Conservation (phyloP, 331 rosid genomes). For the Phaseolus coccineus region DNA sequence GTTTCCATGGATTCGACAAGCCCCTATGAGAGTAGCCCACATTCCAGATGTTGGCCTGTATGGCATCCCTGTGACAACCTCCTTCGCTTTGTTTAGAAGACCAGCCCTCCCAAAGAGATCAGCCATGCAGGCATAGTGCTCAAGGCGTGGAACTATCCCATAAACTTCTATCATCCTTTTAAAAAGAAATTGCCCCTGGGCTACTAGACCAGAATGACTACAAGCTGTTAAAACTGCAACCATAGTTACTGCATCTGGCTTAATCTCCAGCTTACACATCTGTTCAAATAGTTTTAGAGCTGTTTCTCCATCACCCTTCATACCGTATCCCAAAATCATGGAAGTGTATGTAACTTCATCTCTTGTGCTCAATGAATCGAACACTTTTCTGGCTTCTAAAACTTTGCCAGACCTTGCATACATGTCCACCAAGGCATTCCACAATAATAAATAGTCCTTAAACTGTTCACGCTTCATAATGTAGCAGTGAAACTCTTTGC, state of each 20-base stretch:
- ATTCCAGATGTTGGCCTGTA: conserved; percentile 81
- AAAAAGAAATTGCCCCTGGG: conserved; percentile 63
- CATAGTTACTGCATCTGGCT: conserved; percentile 88
- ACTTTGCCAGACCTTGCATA: conserved; percentile 87
- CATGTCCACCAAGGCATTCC: conserved; percentile 94
- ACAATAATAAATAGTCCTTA: conserved; percentile 55
- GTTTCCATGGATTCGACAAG: conserved; percentile 78
- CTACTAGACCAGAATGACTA: conserved; percentile 85
- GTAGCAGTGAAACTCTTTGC: conserved; percentile 91
- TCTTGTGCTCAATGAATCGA: conserved; percentile 67
- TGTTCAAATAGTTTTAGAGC: conserved; percentile 81
- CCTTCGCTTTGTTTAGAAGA: conserved; percentile 68
- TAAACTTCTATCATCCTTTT: conserved; percentile 63
- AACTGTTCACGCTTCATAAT: conserved; percentile 66
- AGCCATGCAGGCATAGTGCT: conserved; percentile 87
- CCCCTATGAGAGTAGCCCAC: conserved; percentile 94
- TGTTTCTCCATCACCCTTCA: conserved; percentile 78
- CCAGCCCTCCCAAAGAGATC: conserved; percentile 96
- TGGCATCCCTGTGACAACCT: conserved; percentile 77
- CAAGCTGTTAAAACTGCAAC: conserved; percentile 84
- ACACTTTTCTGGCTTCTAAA: conserved; percentile 74
- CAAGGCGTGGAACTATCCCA: conserved; percentile 62
- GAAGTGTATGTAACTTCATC: conserved; percentile 89
- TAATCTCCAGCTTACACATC: conserved; percentile 63
- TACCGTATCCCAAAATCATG: conserved; percentile 86